Conservation (phyloP, 257 asterid species). For the Phtheirospermum japonicum region DNA sequence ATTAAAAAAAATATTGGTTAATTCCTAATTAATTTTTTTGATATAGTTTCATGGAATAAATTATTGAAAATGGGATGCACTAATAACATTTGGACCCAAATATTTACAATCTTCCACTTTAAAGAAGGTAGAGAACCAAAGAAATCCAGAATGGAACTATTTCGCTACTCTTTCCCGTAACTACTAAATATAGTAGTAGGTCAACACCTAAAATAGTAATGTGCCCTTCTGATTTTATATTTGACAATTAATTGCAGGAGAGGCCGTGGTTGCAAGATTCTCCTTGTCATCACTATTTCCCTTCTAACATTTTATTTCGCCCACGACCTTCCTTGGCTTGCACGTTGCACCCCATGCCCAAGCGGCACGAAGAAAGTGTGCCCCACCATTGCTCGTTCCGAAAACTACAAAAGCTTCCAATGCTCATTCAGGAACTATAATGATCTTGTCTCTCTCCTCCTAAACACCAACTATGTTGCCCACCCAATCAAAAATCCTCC, state of each 20-base stretch:
- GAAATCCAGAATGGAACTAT: too few species aligned
- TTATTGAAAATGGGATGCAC: too few species aligned
- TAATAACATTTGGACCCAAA: too few species aligned
- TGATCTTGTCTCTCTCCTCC: conserved; percentile 86
- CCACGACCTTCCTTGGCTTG: conserved; percentile 83
- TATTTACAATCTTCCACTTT: too few species aligned
- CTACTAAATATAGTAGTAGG: neutral
- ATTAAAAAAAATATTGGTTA: too few species aligned
- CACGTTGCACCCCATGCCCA: conserved; percentile 81
- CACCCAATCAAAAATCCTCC: too few species aligned
- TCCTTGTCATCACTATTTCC: conserved; percentile 66
- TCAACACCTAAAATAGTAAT: neutral
- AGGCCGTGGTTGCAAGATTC: conserved; percentile 68
- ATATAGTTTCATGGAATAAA: too few species aligned
- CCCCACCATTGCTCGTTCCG: conserved; percentile 71
- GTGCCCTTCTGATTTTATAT: conserved; percentile 18
- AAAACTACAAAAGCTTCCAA: conserved; percentile 80
- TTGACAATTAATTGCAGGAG: conserved; percentile 51
- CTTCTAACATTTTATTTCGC: conserved; percentile 77
- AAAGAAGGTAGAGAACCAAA: too few species aligned
- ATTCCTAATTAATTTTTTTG: too few species aligned
- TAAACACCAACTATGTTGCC: conserved; percentile 89
- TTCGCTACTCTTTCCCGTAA: too few species aligned
- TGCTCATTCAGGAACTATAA: conserved; percentile 77
- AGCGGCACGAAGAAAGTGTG: conserved; percentile 46